Conservation (phyloP, 805 yeast species). For the Pichia phayaonensis region DNA sequence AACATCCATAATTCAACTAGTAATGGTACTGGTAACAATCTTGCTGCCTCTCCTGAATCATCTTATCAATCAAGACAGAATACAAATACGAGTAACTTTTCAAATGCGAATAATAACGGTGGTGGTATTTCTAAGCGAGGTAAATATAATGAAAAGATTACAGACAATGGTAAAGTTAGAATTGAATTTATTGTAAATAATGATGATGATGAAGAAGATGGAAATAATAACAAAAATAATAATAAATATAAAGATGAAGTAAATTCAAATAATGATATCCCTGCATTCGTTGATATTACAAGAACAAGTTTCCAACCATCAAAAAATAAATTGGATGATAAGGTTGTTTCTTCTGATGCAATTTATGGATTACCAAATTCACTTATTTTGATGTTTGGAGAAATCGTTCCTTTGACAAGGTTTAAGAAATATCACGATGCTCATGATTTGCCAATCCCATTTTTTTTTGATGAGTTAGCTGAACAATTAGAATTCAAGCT, state of each 20-base stretch:
- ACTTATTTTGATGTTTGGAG: slow-evolving; percentile 61
- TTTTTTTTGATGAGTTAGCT: slow-evolving; percentile 27
- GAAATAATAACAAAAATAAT: slow-evolving; percentile 4
- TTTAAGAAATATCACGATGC: slow-evolving; percentile 48
- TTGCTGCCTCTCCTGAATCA: slow-evolving; percentile 5
- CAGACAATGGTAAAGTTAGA: slow-evolving; percentile 39
- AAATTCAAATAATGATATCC: slow-evolving; percentile 19
- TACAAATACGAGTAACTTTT: slow-evolving; percentile 1
- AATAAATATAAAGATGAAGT: slow-evolving; percentile 3
- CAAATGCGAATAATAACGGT: background rate
- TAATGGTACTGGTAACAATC: slow-evolving; percentile 1
- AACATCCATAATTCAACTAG: background rate
- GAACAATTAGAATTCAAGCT: slow-evolving; percentile 43
- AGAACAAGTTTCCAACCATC: slow-evolving; percentile 33
- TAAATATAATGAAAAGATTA: slow-evolving; percentile 35
- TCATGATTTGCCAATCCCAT: slow-evolving; percentile 27
- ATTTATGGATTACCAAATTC: slow-evolving; percentile 82
- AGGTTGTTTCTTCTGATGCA: slow-evolving; percentile 66
- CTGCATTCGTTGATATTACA: slow-evolving; percentile 37
- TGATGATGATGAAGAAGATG: slow-evolving; percentile 14
- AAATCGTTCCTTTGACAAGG: slow-evolving; percentile 60
- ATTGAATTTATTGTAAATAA: slow-evolving; percentile 36
- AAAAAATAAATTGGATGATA: slow-evolving; percentile 41
- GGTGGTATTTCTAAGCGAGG: slow-evolving; percentile 17
- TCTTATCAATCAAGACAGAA: background rate